Evolutionary conservation across 169 alveolate genomes (phyloP).

Genomic region (Haemoproteus tartakovskyi): DNA sequence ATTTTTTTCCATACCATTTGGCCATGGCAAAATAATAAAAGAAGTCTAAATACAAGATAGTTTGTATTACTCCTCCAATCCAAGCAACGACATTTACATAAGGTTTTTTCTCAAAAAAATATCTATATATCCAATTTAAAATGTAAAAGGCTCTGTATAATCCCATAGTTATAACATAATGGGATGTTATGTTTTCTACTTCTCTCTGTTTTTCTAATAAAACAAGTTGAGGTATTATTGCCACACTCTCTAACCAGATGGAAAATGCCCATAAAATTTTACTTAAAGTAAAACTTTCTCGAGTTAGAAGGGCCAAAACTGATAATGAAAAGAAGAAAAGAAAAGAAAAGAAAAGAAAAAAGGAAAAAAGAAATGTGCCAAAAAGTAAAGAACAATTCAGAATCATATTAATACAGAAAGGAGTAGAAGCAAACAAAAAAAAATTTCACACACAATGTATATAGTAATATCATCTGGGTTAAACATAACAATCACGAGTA

Average conservation of each 20-base stretch:
- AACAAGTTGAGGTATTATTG: conserved; percentile 93
- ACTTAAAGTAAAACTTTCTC: conserved; percentile 68
- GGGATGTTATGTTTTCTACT: conserved; percentile 94
- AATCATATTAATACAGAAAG: background rate
- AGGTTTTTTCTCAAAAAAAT: conserved; percentile 80
- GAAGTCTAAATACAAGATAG: conserved; percentile 92
- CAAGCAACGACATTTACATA: conserved; percentile 87
- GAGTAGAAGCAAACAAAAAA: background rate
- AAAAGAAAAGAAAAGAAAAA: background rate
- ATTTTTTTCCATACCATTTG: conserved; percentile 86
- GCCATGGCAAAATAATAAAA: conserved; percentile 92
- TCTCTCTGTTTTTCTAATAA: conserved; percentile 91
- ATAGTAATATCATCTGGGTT: too few relatives aligned
- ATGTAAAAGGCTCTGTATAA: conserved; percentile 91
- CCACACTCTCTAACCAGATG: conserved; percentile 95
- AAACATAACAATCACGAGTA: too few relatives aligned
- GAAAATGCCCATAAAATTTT: conserved; percentile 93
- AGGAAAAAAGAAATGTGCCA: background rate
- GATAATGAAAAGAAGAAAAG: background rate
- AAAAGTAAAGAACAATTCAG: background rate
- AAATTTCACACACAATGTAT: too few relatives aligned
- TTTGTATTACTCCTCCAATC: conserved; percentile 92
- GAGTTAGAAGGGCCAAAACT: conserved; percentile 70
- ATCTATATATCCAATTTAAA: conserved; percentile 91
- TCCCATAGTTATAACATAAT: conserved; percentile 93